Base-by-base conservation (phyloP, 345 rosid species). In the Geranium brycei region DNA sequence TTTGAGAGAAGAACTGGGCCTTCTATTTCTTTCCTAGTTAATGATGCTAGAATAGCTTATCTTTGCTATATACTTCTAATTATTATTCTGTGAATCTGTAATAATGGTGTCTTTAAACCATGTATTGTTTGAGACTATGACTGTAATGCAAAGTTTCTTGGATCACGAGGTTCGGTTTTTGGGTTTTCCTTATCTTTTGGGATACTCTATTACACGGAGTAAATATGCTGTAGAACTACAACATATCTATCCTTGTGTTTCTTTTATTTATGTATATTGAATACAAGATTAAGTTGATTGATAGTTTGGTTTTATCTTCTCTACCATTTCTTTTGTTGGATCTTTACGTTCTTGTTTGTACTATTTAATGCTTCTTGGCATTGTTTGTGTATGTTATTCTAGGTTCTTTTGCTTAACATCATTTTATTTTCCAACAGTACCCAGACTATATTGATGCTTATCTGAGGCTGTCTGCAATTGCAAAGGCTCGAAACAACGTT, bases 361-460 rank as follows among this genome's bases (percentile, higher is more conserved):
- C 53, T 59, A 19, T 31, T 59, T 59, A 19, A 19, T 59, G 19
- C 16, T 59, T 31, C 11, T 16, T 59, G 14, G 16, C 11, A 19
- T 38, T 32, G 32, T 40, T 63, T 68, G 58, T 35, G 28, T 38
- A 12, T 68, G 62, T 31, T 57, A 62, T 12, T 16, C 31, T 38
- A 30, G 40, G 31, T 19, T 19, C 17, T 56, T 59, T 19, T 70
- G 57, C 64, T 67, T 68, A 68, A 71, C 64, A 4, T 30, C 51
- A 61, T 62, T 68, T 17, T 69, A 63, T 31, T 69, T 60, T 68
- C 31, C 68, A 69, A 63, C 91, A 92, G 99, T 86, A 83, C 80
- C 99, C 91, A 64, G 86, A 82, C 68, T 90, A 92, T 61, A 74
- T 86, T 59, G 99, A 92, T 83, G 91, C 97, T 68, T 92, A 86